Evolutionary conservation across 2,329 filamentous ascomycete species (phyloP).

Genomic region (Aphanoascus verrucosus): DNA sequence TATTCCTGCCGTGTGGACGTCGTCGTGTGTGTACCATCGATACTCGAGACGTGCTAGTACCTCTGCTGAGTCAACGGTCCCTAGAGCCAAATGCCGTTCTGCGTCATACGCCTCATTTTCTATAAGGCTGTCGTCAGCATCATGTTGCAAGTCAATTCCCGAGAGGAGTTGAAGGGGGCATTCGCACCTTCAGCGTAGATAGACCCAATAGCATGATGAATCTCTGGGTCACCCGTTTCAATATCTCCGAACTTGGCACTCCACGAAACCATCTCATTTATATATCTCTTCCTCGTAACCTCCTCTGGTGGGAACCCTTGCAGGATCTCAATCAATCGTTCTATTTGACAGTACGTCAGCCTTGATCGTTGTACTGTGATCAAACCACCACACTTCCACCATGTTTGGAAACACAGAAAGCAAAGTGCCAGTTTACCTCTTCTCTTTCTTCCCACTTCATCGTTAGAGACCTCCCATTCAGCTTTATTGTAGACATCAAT

Average conservation of each 20-base stretch:
- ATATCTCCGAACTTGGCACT: conserved; percentile 74
- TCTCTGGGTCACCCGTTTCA: conserved; percentile 82
- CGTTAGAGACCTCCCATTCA: conserved; percentile 60
- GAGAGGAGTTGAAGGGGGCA: not conserved
- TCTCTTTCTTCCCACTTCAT: conserved; percentile 53
- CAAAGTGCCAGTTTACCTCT: conserved; percentile 26
- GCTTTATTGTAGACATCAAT: conserved; percentile 87
- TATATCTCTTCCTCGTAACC: conserved; percentile 85
- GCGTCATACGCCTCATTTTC: conserved; percentile 90
- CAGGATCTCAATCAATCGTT: conserved; percentile 63
- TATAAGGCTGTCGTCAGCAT: conserved; percentile 20
- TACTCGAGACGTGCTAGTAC: conserved; percentile 77
- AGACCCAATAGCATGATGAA: conserved; percentile 83
- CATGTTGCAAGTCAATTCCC: not conserved
- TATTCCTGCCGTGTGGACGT: conserved; percentile 72
- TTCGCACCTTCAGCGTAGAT: conserved; percentile 65
- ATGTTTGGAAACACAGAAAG: not conserved
- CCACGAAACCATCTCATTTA: conserved; percentile 80
- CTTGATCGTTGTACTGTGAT: not conserved
- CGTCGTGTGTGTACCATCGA: conserved; percentile 83
- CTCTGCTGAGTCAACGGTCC: conserved; percentile 78
- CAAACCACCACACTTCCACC: not conserved
- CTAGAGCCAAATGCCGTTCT: conserved; percentile 77
- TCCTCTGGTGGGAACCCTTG: conserved; percentile 71
- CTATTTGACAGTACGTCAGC: conserved; percentile 21